These are phyloP conservation scores for Lenzites betulinus DNA, from an alignment of 768 basidiomycete species.

Conservation along the genomic window DNA sequence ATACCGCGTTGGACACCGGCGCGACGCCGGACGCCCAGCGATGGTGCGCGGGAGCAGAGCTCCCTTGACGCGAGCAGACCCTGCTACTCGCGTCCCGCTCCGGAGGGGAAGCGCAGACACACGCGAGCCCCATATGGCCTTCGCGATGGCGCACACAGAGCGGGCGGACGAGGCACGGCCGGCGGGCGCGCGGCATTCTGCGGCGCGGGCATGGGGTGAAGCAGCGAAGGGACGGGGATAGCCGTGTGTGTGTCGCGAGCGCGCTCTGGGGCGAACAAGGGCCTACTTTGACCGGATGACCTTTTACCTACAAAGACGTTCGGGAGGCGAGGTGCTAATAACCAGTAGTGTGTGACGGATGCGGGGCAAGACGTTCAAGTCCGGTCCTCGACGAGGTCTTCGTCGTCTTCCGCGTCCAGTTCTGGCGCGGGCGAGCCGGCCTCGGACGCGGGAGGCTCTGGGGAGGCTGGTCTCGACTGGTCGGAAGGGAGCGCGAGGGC, in stretches of 20 bases:
- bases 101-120: too few species aligned
- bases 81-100: too few species aligned
- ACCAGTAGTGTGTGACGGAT: too few species aligned
- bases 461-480: background rate
- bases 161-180: too few species aligned
- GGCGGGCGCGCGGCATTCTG: background rate
- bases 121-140: too few species aligned
- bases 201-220: background rate
- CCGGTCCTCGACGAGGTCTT: background rate
- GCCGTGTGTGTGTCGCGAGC: background rate
- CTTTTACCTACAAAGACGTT: background rate
- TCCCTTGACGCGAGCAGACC: too few species aligned
- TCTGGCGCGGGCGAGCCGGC: background rate
- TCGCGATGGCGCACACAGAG: too few species aligned
- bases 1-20: too few species aligned
- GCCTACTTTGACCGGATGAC: background rate
- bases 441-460: background rate
- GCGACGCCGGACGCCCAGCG: too few species aligned
- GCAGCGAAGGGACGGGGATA: background rate
- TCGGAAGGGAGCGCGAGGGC: slow-evolving; percentile 1
- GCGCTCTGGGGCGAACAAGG: too few species aligned
- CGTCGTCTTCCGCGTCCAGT: background rate
- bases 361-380: background rate
- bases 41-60: too few species aligned
- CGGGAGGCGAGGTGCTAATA: background rate